These are phyloP conservation scores for Claviceps quebecensis DNA, from an alignment of 2,329 filamentous ascomycete species.

Conservation along the genomic window DNA sequence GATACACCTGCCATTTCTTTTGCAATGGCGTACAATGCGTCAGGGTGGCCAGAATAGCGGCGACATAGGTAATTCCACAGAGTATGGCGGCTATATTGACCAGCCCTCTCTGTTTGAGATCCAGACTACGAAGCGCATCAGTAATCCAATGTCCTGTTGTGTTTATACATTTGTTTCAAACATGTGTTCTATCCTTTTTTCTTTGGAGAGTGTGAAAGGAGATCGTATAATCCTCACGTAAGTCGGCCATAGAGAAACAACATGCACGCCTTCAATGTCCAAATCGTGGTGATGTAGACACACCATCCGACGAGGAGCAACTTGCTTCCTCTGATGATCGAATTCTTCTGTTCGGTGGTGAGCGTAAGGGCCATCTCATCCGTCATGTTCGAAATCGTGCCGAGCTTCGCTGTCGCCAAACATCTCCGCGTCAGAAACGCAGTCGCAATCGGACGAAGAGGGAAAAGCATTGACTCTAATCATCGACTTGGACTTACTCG, in stretches of 20 bases:
- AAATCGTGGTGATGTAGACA: slow-evolving; percentile 27
- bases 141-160: background rate
- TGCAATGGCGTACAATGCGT: slow-evolving; percentile 22
- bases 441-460: background rate
- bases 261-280: slow-evolving; percentile 28
- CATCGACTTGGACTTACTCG: background rate
- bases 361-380: slow-evolving; percentile 18
- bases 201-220: background rate
- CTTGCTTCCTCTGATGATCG: slow-evolving; percentile 20
- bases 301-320: slow-evolving; percentile 24
- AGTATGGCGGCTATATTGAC: slow-evolving; percentile 21
- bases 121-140: slow-evolving; percentile 14
- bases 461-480: background rate
- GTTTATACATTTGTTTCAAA: background rate
- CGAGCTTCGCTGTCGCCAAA: slow-evolving; percentile 17
- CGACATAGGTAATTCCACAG: slow-evolving; percentile 18
- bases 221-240: slow-evolving; percentile 18
- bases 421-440: background rate
- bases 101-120: slow-evolving; percentile 8
- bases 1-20: slow-evolving; percentile 26
- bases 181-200: background rate
- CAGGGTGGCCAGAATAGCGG: slow-evolving; percentile 18
- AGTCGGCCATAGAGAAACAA: slow-evolving; percentile 28
- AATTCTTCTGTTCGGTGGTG: slow-evolving; percentile 15
- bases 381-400: slow-evolving; percentile 24